Evolutionary conservation across 192 early-diverging fungal species (phyloP).

Genomic region (Entomortierella beljakovae): DNA sequence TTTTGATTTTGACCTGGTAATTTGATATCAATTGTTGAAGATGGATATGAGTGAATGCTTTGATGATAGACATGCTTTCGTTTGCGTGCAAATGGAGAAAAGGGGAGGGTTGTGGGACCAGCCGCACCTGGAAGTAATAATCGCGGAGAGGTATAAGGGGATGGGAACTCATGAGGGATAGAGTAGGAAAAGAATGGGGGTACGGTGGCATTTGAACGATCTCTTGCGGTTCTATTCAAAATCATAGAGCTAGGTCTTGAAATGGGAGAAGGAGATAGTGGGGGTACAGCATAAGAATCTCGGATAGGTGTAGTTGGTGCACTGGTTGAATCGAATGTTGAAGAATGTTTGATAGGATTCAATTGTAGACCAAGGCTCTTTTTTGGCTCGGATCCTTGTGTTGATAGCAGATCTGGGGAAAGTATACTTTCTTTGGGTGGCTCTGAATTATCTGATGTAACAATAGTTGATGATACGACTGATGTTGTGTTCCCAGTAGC

Average conservation of each 20-base stretch:
- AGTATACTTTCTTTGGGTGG: background rate
- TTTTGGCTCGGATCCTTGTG: slow-evolving; percentile 4
- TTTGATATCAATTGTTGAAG: slow-evolving; percentile 25
- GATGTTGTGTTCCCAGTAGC: background rate
- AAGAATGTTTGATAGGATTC: slow-evolving; percentile 9
- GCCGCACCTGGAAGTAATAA: slow-evolving; percentile 38
- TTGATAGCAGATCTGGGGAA: background rate
- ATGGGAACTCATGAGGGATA: slow-evolving; percentile 51
- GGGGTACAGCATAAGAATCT: slow-evolving; percentile 6
- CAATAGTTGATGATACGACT: background rate
- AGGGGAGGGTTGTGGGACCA: slow-evolving; percentile 31
- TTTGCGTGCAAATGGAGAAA: slow-evolving; percentile 50
- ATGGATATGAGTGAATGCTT: slow-evolving; percentile 21
- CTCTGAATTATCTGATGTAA: background rate
- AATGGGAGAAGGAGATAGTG: slow-evolving; percentile 18
- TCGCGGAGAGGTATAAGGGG: slow-evolving; percentile 48
- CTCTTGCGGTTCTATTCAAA: slow-evolving; percentile 22
- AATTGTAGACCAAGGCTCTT: slow-evolving; percentile 10
- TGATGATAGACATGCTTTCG: slow-evolving; percentile 38
- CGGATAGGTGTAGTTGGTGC: slow-evolving; percentile 17
- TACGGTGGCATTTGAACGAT: slow-evolving; percentile 26
- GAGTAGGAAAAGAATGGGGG: slow-evolving; percentile 53
- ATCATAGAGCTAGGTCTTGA: slow-evolving; percentile 32
- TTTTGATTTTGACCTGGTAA: slow-evolving; percentile 22
- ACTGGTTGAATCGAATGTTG: slow-evolving; percentile 14